Evolutionary conservation across 352 stramenopile species (phyloP), one percentile per base, ranked within the genome.

Genomic region (Globisporangium paroecandrum): DNA sequence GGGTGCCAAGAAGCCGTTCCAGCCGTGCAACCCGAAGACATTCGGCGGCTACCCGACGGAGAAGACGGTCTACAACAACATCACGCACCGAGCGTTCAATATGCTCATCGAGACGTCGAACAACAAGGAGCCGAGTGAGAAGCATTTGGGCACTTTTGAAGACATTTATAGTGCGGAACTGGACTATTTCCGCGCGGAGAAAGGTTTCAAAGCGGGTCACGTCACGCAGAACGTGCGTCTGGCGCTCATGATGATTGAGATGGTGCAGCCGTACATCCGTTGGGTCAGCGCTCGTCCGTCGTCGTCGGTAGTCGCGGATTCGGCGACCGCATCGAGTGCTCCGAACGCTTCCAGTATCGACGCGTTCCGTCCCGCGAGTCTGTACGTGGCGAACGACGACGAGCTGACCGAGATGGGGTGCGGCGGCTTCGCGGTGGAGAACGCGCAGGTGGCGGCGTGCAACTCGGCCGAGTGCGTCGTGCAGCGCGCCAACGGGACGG

Each of bases 71-170:
- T 99, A 99, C 79, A 97, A 97, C 65, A 96, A 97, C 70, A 82
- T 87, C 7, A 97, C 89, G 12, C 83, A 99, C 54, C 89, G 97
- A 20, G 84, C 90, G 12, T 98, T 99, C 71, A 99, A 98, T 60
- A 97, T 99, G 71, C 78, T 99, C 1, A 89, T 99, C 34, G 97
- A 99, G 73, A 99, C 96, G 4, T 98, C 91, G 32, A 73, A 97
- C 65, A 77, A 64, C n/a, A 99, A 99, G 65, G 73, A 89, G 25
- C 97, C 97, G 0, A 55, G 51, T 3, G 75, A 89, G 61, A 66
- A 60, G 18, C 64, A 81, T 3, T 74, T 99, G 29, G 97, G 97
- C 15, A 77, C 72, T 7, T 76, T 77, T 24, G 75, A 87, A 22
- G 84, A 93, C 53, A 15, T 96, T 13, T 94, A 94, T 60, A 63